Evolutionary conservation across 805 yeast genomes (phyloP), one percentile per base, ranked within the genome.

Genomic region (Suhomyces canberraensis): DNA sequence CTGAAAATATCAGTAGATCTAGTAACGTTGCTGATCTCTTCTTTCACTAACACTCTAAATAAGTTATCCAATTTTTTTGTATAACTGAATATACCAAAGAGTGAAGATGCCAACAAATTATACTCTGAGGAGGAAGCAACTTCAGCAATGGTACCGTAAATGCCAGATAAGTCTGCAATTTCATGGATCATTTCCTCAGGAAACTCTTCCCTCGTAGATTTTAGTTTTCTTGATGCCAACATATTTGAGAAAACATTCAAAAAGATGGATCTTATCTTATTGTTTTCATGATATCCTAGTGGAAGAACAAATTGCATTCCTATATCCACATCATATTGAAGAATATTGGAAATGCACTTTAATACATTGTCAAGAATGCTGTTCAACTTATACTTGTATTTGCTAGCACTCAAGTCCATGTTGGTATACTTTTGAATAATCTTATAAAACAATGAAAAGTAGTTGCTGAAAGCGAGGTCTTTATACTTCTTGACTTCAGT

Each of bases 251-350:
- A 87, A 2, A 88, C 91, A 39, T 81, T 81, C 51, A 88, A 67
- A 51, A 87, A 85, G 0, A 95, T 78, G 8, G 81, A 66, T 41
- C 93, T 66, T 19, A 86, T 79, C 36, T 78, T 72, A 11, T 64
- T 58, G 52, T 84, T 83, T 16, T 73, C 73, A 48, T 86, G 86
- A 49, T 79, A 85, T 0, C 95, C 93, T 54, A 87, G 71, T 0
- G 93, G 89, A 11, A 87, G 56, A 2, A 90, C 88, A 55, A 76
- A 78, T 35, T 78, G 78, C 48, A 88, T 63, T 6, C 95, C 95
- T 16, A 84, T 79, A 37, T 82, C 88, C 5, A 82, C 78, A 49
- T 88, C 88, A 3, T 86, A 73, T 47, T 76, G 79, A 31, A 88
- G 66, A 35, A 88, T 57, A 45, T 84, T 84, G 2, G 89, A 78